Evolutionary conservation across 2,329 filamentous ascomycete genomes (phyloP), one percentile per base, ranked within the genome.

Genomic region (Kalaharituber pfeilii): DNA sequence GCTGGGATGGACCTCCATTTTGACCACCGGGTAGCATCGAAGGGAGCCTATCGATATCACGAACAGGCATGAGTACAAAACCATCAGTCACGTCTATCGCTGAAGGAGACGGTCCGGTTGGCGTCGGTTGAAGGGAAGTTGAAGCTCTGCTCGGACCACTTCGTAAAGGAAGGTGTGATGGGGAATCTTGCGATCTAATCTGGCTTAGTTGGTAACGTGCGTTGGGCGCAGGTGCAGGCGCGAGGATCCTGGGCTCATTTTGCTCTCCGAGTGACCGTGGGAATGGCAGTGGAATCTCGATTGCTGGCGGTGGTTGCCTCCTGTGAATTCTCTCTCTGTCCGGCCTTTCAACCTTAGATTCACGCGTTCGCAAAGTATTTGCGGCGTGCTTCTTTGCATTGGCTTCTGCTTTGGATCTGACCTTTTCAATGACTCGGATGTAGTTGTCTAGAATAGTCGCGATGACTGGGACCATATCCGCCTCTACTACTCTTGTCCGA

Each of bases 371-470:
- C 65, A 58, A 54, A 22, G 66, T 67, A 42, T 70, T 63, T 27
- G 69, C 67, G 29, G 64, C 62, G 45, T 75, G 72, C 62, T 79
- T 75, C 64, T 85, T 84, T 64, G 80, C 75, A 65, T 93, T 91
- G 53, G 79, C 77, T 66, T 94, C 87, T 27, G 81, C 81, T 70
- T 86, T 85, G 67, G 91, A 86, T 58, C 86, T 82, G 67, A 84
- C 86, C 69, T 87, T 89, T 64, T 96, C 89, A 60, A 95, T 81
- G 57, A 95, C 86, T 66, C 93, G 87, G 71, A 95, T 89, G 70
- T 98, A 98, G 70, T 96, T 96, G 71, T 95, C 87, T 57, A 98
- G 79, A 53, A 98, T 94, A 49, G 91, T 96, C 53, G 91, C 91
- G 64, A 98, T 95, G 64, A 98, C 91, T 1, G 91, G 91, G 3